A percentile compares a stretch with the other conserved stretches of the same genome.
phyloP scores from a whole-genome alignment of 2,329 filamentous ascomycete species.

The Trichoderma afroharzianum region DNA sequence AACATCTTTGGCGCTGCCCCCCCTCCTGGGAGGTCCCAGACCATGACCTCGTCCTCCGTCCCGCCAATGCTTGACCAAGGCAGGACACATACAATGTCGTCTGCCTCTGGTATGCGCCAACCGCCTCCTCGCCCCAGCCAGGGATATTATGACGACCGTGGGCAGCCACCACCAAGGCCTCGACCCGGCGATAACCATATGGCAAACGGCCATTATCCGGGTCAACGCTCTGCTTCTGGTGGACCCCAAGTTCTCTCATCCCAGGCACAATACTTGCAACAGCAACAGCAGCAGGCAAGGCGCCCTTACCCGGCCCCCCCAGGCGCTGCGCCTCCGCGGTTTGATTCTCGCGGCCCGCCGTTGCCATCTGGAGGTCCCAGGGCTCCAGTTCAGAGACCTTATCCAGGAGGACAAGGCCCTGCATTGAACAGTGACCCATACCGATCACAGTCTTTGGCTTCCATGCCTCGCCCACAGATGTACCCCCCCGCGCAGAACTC shows the following conservation, averaged over 20 bases:
- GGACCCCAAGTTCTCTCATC: conserved; percentile 44
- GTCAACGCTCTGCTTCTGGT: conserved; percentile 49
- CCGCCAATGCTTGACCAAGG: conserved; percentile 55
- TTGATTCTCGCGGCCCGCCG: conserved; percentile 57
- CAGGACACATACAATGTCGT: conserved; percentile 76
- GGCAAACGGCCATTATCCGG: conserved; percentile 51
- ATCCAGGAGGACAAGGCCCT: conserved; percentile 60
- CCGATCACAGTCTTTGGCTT: conserved; percentile 89
- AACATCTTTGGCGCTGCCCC: conserved; percentile 91
- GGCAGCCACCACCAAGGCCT: conserved; percentile 26
- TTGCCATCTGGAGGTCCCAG: conserved; percentile 38
- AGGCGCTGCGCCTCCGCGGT: conserved; percentile 56
- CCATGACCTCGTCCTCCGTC: conserved; percentile 78
- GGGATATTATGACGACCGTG: conserved; percentile 35
- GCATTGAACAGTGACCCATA: conserved; percentile 82
- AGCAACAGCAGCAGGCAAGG: conserved; percentile 41
- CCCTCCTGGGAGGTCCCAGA: conserved; percentile 85
- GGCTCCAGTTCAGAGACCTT: conserved; percentile 54
- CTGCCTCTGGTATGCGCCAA: conserved; percentile 54
- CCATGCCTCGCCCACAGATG: conserved; percentile 67
- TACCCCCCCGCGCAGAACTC: conserved; percentile 62
- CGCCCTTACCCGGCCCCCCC: conserved; percentile 44
- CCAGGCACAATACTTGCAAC: conserved; percentile 45
- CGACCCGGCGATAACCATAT: conserved; percentile 37
- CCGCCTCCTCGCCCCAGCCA: conserved; percentile 56